Base-by-base conservation (phyloP, 345 rosid genomes). In the Gossypioides kirkii region DNA sequence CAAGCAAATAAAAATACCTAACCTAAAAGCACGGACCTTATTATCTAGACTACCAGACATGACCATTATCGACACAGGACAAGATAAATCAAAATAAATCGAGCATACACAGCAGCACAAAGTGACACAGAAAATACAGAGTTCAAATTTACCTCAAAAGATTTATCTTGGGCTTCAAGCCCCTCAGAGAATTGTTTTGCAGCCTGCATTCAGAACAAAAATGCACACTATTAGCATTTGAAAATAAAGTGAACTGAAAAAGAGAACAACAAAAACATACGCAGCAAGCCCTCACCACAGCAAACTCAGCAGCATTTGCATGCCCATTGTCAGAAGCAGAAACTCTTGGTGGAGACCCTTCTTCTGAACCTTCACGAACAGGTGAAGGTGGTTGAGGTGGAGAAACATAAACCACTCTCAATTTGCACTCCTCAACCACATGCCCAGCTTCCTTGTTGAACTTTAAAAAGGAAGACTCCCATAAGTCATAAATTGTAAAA, bases 341-440 rank as follows among this genome's bases (percentile, higher is more conserved):
- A 71, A 86, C 93, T 74, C 93, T 79, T 0, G 96, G 93, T 1
- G 96, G 85, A 66, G 93, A 88, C 32, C 89, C 93, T 78, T 90
- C 96, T 78, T 90, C 96, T 0, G 96, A 87, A 28, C 88, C 96
- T 83, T 90, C 96, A 0, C 79, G 84, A 76, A 90, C 96, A 61
- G 93, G 96, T 76, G 96, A 88, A 70, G 93, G 91, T 3, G 96
- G 93, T 53, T 82, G 90, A 61, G 88, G 90, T 10, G 96, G 96
- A 74, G 96, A 79, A 17, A 82, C 89, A 62, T 90, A 90, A 64
- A 88, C 11, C 81, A 88, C 96, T 77, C 78, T 84, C 87, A 90
- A 82, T 76, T 87, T 90, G 86, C 87, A 84, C 70, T 90, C 96
- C 79, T 90, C 93, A 20, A 90, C 91, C 68, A 74, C 77, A 79